Percentiles rank a stretch among this genome's conserved stretches.
Conservation (phyloP, 2,329 filamentous ascomycete genomes). For the Aureobasidium subglaciale region DNA sequence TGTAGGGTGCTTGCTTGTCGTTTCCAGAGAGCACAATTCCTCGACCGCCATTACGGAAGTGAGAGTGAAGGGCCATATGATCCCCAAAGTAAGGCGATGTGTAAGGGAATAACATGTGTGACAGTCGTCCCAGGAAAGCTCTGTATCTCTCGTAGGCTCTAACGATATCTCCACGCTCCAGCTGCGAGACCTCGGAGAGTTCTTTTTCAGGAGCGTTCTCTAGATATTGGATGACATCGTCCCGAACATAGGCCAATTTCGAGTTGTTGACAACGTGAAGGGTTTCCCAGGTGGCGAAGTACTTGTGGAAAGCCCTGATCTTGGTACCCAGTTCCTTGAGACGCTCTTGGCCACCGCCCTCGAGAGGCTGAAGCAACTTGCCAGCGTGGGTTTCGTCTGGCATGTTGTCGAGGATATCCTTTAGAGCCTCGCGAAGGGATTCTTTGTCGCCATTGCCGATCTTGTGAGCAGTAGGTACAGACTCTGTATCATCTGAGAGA, state of each 20-base stretch:
- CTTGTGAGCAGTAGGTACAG: conserved; percentile 2
- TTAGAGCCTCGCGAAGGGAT: conserved; percentile 5
- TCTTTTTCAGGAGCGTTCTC: conserved; percentile 20
- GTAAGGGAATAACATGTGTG: conserved; percentile 35
- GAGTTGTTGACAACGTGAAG: conserved; percentile 27
- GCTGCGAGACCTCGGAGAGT: conserved; percentile 20
- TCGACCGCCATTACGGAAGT: conserved; percentile 35
- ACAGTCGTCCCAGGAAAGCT: conserved; percentile 33
- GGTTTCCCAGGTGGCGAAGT: conserved; percentile 37
- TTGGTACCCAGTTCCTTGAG: conserved; percentile 36
- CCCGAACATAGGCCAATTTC: conserved; percentile 34
- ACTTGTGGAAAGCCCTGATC: conserved; percentile 33
- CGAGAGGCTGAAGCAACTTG: conserved; percentile 32
- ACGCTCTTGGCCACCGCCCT: conserved; percentile 33
- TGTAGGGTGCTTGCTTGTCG: conserved; percentile 37
- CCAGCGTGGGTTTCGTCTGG: conserved; percentile 31
- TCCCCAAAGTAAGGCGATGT: conserved; percentile 39
- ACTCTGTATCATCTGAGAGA: not conserved
- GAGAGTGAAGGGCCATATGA: conserved; percentile 38
- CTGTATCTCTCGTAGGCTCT: conserved; percentile 39
- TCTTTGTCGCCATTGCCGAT: conserved; percentile 10
- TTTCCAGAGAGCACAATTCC: conserved; percentile 42
- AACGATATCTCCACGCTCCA: conserved; percentile 28
- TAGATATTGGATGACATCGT: conserved; percentile 36
- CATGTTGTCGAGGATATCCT: conserved; percentile 23